Base-by-base conservation (phyloP, 2,329 filamentous ascomycete species). In the Rhytidhysteron rufulum region DNA sequence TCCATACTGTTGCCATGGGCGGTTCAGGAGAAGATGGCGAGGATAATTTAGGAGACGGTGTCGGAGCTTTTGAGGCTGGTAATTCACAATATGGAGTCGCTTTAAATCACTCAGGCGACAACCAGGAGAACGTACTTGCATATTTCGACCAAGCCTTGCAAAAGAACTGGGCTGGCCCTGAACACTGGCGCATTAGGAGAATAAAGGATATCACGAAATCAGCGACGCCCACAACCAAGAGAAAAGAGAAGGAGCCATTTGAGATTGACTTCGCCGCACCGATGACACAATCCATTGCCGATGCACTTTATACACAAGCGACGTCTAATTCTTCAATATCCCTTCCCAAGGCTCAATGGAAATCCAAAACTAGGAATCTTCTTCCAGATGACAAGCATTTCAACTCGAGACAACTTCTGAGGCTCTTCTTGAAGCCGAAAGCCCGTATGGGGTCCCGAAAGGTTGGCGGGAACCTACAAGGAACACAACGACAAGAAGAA, bases 301-400 rank as follows among this genome's bases (percentile, higher is more conserved):
- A 95, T 50, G 68, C 82, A 15, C 80, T 97, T 24, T 90, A 91
- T 65, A 93, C 85, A 0, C 82, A 84, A 43, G 88, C 91, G 5
- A 77, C 83, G 15, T 88, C 83, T 38, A 94, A 89, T 60, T 79
- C 86, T 4, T 78, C 82, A 29, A 95, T 97, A 51, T 88, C 82
- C 34, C 65, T 98, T 51, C 86, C 91, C 15, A 96, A 95, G 71
- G 88, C 90, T 51, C 89, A 97, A 65, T 94, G 91, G 88, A 93
- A 88, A 64, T 93, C 88, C 29, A 95, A 95, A 66, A 89, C 86
- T 2, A 80, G 88, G 35, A 95, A 98, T 60, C 77, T 98, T 3
- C 80, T 98, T 4, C 91, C 94, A 2, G 93, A 98, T 58, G 93
- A 98, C 69, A 96, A 96, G 67, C 90, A 97, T 63, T 97, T 98